Conservation (phyloP, 2,329 filamentous ascomycete genomes). For the Botrytis galanthina region DNA sequence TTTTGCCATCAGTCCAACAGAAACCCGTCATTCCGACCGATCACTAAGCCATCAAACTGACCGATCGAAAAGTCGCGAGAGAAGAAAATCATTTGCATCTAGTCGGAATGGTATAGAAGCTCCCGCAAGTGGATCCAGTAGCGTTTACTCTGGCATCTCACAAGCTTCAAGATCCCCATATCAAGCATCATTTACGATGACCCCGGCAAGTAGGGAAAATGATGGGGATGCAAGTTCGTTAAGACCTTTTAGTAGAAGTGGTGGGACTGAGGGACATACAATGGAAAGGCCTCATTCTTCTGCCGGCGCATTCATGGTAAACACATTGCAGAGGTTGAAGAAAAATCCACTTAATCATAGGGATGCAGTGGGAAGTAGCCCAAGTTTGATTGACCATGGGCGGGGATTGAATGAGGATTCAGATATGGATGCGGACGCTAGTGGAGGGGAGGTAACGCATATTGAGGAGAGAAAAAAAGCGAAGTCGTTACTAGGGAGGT, state of each 20-base stretch:
- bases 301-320: not conserved
- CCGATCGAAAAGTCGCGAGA: slow-evolving; percentile 32
- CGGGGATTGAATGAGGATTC: not conserved
- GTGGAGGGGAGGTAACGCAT: not conserved
- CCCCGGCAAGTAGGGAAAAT: slow-evolving; percentile 27
- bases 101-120: slow-evolving; percentile 30
- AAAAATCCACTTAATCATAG: not conserved
- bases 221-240: slow-evolving; percentile 18
- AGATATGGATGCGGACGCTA: not conserved
- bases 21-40: slow-evolving; percentile 29
- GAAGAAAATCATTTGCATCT: slow-evolving; percentile 34
- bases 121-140: slow-evolving; percentile 35
- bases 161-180: slow-evolving; percentile 23
- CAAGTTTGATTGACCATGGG: not conserved
- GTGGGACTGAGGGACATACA: slow-evolving; percentile 16
- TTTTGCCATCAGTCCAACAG: slow-evolving; percentile 32
- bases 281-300: slow-evolving; percentile 10
- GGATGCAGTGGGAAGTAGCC: not conserved
- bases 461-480: not conserved
- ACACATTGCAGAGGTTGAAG: not conserved
- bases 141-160: slow-evolving; percentile 29
- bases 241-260: slow-evolving; percentile 20
- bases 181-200: slow-evolving; percentile 34
- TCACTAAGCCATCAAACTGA: slow-evolving; percentile 22
- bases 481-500: slow-evolving; percentile 4